These are phyloP conservation scores for Coniella vitis DNA, from an alignment of 2,329 filamentous ascomycete species.

Conservation along the genomic window DNA sequence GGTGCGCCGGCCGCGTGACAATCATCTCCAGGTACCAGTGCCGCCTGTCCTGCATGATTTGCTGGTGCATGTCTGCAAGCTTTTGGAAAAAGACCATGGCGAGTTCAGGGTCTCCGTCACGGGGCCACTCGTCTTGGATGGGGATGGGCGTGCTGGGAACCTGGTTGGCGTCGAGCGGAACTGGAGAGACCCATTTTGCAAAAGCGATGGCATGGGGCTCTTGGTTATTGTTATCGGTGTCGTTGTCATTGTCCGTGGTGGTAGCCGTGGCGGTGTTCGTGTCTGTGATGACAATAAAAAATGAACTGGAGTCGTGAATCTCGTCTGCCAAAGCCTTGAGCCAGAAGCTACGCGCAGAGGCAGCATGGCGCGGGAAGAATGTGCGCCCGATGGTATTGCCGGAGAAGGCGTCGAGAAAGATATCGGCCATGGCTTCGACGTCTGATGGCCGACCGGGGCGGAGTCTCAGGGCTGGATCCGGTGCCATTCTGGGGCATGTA, in stretches of 20 bases:
- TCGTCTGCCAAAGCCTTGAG: constrained; percentile 28
- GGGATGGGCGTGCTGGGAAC: constrained; percentile 21
- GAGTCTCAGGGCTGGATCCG: constrained; percentile 21
- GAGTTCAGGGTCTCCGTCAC: constrained; percentile 29
- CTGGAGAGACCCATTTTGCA: constrained; percentile 36
- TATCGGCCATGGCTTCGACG: constrained; percentile 30
- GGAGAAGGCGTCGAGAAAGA: constrained; percentile 40
- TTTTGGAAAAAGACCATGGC: constrained; percentile 34
- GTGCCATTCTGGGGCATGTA: background rate
- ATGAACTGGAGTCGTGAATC: constrained; percentile 30
- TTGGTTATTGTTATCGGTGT: background rate
- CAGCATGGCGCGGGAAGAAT: constrained; percentile 29
- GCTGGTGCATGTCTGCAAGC: constrained; percentile 28
- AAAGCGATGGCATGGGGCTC: constrained; percentile 36
- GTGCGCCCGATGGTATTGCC: constrained; percentile 29
- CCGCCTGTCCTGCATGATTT: constrained; percentile 32
- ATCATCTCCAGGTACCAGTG: constrained; percentile 46
- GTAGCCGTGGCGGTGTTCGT: constrained; percentile 6
- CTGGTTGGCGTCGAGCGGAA: constrained; percentile 23
- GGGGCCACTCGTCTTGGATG: constrained; percentile 31
- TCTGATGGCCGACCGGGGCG: constrained; percentile 35
- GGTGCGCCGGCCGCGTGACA: constrained; percentile 33
- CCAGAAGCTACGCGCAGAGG: constrained; percentile 29
- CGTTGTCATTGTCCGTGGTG: constrained; percentile 25
- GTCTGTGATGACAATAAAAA: constrained; percentile 35